Evolutionary conservation across 2,329 filamentous ascomycete genomes (phyloP), one percentile per base, ranked within the genome.

Genomic region (Neofusicoccum sp.): DNA sequence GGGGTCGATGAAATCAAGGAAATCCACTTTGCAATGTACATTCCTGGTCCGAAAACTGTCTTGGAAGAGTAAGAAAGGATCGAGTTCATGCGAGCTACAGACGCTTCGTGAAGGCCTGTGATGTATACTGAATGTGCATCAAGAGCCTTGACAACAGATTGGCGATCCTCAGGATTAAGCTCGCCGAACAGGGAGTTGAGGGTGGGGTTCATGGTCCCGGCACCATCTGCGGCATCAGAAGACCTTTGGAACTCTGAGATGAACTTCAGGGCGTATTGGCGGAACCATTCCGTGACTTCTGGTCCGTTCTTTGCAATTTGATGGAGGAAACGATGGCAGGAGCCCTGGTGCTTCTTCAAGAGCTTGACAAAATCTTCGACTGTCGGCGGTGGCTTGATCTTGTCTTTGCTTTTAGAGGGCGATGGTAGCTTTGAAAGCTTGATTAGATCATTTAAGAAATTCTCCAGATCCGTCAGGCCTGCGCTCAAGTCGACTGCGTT

Each of bases 1-100:
- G 81, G 72, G 0, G 89, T 90, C n/a, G 81, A 77, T 69, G 92
- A 87, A 3, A 93, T 78, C 6, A 92, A 77, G 0, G 83, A 78
- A 70, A 91, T 87, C 89, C 90, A 93, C 53, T 86, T 82, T 1
- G 84, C 80, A 26, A 92, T 82, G 69, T 89, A 93, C 48, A 89
- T 84, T 1, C 90, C 90, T 0, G 90, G 89, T 3, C 71, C 69
- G 38, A 68, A 63, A 40, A 63, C 53, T 63, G 58, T 63, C 47
- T 66, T 62, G 49, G 64, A 63, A 36, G 68, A 78, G 20, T 41
- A 31, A 45, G 44, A 58, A 63, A 90, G 78, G 26, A 91, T 81
- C 1, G 75, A 73, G 58, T 85, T 82, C 62, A 89, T 81, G 1
- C 84, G 82, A 0, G 73, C 68, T 1, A 72, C 73, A 0, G 88